phyloP scores from a whole-genome alignment of 2,329 filamentous ascomycete genomes.

The Chaetomium sp. region DNA sequence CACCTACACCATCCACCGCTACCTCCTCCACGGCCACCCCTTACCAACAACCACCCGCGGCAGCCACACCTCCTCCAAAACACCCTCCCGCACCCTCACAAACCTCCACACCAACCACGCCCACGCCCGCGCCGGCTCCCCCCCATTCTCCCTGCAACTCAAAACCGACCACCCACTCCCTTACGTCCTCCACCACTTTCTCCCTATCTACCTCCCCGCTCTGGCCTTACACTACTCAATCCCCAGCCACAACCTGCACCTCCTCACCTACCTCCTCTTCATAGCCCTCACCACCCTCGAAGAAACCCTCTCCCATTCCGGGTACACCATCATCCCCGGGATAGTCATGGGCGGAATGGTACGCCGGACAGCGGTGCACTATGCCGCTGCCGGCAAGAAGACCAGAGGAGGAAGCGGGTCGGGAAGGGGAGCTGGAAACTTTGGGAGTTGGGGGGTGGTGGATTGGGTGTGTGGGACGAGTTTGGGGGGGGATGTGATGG shows the following conservation, averaged over 20 bases:
- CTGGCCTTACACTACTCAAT: constrained; percentile 37
- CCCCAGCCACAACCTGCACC: constrained; percentile 45
- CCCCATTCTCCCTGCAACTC: constrained; percentile 55
- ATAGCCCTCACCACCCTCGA: constrained; percentile 57
- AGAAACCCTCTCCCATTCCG: constrained; percentile 60
- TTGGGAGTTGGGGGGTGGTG: constrained; percentile 53
- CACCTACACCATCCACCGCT: constrained; percentile 69
- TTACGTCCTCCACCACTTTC: constrained; percentile 55
- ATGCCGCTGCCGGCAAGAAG: constrained; percentile 27
- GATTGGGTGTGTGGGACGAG: constrained; percentile 56
- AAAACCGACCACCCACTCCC: constrained; percentile 63
- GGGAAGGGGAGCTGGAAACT: constrained; percentile 51
- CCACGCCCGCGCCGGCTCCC: constrained; percentile 47
- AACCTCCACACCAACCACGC: constrained; percentile 39
- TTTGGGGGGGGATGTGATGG: constrained; percentile 37
- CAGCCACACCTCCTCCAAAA: background rate
- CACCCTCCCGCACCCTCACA: constrained; percentile 27
- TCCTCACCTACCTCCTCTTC: constrained; percentile 65
- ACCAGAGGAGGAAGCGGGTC: no score
- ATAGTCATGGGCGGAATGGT: constrained; percentile 46
- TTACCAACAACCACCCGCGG: background rate
- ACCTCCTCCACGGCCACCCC: constrained; percentile 52
- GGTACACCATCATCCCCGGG: constrained; percentile 55
- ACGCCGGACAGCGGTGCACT: constrained; percentile 27
- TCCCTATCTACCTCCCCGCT: constrained; percentile 61